These are phyloP conservation scores for Astrothelium subdiscretum DNA, from an alignment of 495 filamentous ascomycete genomes.

Conservation along the genomic window DNA sequence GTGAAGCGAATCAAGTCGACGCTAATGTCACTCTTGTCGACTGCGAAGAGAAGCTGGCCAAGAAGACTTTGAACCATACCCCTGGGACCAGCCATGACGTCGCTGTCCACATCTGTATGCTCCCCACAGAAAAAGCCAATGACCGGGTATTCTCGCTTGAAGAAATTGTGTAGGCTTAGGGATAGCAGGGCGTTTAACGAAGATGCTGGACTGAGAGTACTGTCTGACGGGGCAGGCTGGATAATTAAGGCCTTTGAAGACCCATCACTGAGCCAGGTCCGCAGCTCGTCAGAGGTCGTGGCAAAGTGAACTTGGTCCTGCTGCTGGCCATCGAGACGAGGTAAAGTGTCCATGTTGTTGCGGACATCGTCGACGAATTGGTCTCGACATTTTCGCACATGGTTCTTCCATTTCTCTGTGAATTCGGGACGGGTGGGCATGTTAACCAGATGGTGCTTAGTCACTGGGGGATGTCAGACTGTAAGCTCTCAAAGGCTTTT, in stretches of 20 bases:
- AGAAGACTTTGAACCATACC: not conserved
- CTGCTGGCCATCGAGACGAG: not conserved
- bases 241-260: not conserved
- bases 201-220: not conserved
- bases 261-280: not conserved
- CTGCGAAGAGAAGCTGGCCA: not conserved
- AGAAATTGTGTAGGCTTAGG: not conserved
- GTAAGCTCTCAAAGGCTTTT: not conserved
- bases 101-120: not conserved
- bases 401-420: not conserved
- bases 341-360: not conserved
- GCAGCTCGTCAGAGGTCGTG: not conserved
- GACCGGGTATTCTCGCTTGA: not conserved
- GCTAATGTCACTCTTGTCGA: no score
- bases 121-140: not conserved
- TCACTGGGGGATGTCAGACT: not conserved
- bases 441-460: not conserved
- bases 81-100: not conserved
- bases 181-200: not conserved
- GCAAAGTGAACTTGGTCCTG: not conserved
- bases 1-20: not conserved
- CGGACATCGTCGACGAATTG: not conserved
- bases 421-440: not conserved
- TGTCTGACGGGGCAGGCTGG: not conserved
- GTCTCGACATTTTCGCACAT: not conserved